phyloP scores from a whole-genome alignment of 148 eudicot species.

The Chenopodium album region DNA sequence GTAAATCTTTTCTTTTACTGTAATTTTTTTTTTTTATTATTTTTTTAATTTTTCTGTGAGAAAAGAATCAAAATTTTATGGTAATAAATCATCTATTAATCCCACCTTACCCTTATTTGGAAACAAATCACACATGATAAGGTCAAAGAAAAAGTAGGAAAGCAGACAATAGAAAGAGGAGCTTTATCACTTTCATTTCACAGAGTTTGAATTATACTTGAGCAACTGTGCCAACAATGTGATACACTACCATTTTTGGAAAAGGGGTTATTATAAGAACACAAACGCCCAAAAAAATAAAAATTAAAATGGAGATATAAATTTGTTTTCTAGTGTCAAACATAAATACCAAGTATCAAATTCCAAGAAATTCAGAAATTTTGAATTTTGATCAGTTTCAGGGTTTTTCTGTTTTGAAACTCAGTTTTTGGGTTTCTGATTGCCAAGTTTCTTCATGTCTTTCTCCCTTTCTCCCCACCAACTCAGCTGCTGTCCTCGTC shows the following conservation, averaged over 20 bases:
- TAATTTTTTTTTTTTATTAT: too few species aligned
- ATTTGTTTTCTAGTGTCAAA: not conserved
- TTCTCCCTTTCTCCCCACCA: constrained; percentile 13
- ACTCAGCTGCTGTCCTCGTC: not conserved
- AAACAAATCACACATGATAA: not conserved
- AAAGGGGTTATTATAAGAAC: too few species aligned
- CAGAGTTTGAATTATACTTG: not conserved
- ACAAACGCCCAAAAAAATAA: not conserved
- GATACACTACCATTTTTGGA: not conserved
- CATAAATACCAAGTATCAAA: not conserved
- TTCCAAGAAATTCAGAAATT: constrained; percentile 9
- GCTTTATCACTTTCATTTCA: not conserved
- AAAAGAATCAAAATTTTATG: not conserved
- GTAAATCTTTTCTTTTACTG: too few species aligned
- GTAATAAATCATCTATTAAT: not conserved
- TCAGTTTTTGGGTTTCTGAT: not conserved
- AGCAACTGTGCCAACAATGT: not conserved
- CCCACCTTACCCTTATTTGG: not conserved
- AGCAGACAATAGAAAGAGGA: not conserved
- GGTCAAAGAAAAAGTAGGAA: not conserved
- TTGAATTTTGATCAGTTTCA: constrained; percentile 8
- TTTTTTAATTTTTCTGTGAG: too few species aligned
- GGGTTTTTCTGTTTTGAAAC: constrained; percentile 7
- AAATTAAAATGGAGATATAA: not conserved
- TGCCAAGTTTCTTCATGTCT: constrained; percentile 7